These are phyloP conservation scores for Plasmodium coatneyi DNA, from an alignment of 169 alveolate species.

Conservation along the genomic window DNA sequence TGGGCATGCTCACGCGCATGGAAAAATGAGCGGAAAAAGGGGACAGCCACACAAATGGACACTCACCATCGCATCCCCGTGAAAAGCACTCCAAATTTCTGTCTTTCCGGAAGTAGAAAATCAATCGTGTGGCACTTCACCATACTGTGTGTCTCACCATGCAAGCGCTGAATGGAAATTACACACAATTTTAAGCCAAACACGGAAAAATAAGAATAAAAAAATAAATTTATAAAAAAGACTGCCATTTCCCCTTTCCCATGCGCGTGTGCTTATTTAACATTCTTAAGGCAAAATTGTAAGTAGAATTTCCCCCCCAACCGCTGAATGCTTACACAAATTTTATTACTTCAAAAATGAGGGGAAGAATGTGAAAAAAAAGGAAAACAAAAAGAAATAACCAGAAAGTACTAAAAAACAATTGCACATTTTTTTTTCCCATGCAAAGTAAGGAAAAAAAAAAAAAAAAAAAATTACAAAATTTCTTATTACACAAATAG, in stretches of 20 bases:
- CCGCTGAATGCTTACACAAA: not conserved
- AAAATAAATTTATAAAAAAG: not conserved
- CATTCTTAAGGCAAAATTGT: not conserved
- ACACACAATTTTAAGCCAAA: slow-evolving; percentile 19
- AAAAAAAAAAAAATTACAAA: slow-evolving; percentile 4
- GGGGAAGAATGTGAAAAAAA: slow-evolving; percentile 11
- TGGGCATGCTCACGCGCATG: not conserved
- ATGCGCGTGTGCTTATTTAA: not conserved
- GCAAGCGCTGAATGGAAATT: not conserved
- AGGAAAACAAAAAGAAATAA: slow-evolving; percentile 1
- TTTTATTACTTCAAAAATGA: not conserved
- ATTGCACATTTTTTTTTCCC: not conserved
- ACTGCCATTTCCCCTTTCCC: not conserved
- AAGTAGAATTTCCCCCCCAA: slow-evolving; percentile 14
- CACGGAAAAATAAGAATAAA: not conserved
- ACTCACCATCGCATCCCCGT: not conserved
- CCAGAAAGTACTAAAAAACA: slow-evolving; percentile 33
- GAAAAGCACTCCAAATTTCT: not conserved
- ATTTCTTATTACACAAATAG: slow-evolving; percentile 27
- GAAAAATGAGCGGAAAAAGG: not conserved
- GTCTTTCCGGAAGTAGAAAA: slow-evolving; percentile 16
- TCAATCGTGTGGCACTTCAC: not conserved
- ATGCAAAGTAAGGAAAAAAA: slow-evolving; percentile 1
- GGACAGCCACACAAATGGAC: not conserved
- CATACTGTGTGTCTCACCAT: not conserved